Base-by-base conservation (phyloP, 768 basidiomycete genomes). In the Tricholoma bakamatsutake region DNA sequence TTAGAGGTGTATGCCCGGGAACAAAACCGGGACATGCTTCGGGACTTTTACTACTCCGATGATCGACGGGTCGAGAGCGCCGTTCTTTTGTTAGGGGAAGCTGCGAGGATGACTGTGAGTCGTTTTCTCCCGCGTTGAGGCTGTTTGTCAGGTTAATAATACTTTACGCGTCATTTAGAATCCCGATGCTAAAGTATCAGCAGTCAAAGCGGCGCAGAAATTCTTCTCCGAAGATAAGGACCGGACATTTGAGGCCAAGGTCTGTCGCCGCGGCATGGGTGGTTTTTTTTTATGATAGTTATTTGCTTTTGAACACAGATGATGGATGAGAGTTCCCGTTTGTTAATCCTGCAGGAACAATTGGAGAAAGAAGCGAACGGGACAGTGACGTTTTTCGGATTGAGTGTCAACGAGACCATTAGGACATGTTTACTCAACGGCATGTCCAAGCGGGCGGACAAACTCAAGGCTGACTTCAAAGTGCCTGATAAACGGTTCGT, bases 41-140 rank as follows among this genome's bases (percentile, higher is more conserved):
- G 93, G 13, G 94, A 99, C 67, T 98, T 95, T 71, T 98, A 94
- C 69, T 99, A 96, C 65, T 96, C 96, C 34, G 97, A 99, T 63
- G 97, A 98, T 70, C 78, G 97, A 53, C 80, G 95, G 46, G 87
- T 92, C 12, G 97, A 98, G 67, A 96, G 88, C 69, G 97, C 94
- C 0, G 80, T 88, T n/a, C 72, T 98, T 3, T 88, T 83, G 35
- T 71, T 99, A 18, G 90, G 91, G 43, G 97, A 98, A 68, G 88
- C 92, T 6, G 74, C 78, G 2, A 71, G 71, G 18, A 84, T 87
- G 69, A 69, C 70, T 62, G 94, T 93, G 61, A 59, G 66, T 65
- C 27, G 21, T 24, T 24, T 24, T 24, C 3, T 24, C 42, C 18
- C 21, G 37, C 56, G 13, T 55, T 40, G 18, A 51, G 30, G 28